Evolutionary conservation across 495 filamentous ascomycete genomes (phyloP).

Genomic region (Penicillium samsonianum): DNA sequence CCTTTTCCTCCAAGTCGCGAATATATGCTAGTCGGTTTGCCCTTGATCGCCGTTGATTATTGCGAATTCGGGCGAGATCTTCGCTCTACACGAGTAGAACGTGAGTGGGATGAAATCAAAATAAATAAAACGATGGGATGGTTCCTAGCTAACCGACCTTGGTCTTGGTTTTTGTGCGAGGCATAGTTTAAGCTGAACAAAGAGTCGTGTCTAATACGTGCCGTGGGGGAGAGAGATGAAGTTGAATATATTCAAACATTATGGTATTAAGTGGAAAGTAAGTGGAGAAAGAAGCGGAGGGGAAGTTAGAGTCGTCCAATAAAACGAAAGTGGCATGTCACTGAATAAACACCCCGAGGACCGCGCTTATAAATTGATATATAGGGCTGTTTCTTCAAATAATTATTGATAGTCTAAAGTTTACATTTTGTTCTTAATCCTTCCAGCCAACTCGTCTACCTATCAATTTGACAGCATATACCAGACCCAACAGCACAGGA

Average conservation of each 20-base stretch:
- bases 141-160: background rate
- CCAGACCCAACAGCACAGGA: slow-evolving; percentile 77
- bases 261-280: too few species aligned
- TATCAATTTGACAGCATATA: slow-evolving; percentile 66
- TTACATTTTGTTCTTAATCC: slow-evolving; percentile 11
- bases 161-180: slow-evolving; percentile 3
- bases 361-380: background rate
- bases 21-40: slow-evolving; percentile 14
- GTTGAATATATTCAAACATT: background rate
- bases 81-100: slow-evolving; percentile 8
- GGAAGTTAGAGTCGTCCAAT: background rate
- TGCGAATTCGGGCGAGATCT: slow-evolving; percentile 18
- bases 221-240: background rate
- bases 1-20: slow-evolving; percentile 15
- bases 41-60: slow-evolving; percentile 20
- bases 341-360: background rate
- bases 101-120: background rate
- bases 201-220: too few species aligned
- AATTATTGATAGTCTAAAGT: background rate
- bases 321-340: slow-evolving; percentile 13
- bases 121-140: background rate
- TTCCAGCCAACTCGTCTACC: slow-evolving; percentile 24
- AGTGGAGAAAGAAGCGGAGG: too few species aligned
- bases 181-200: background rate
- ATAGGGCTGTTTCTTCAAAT: background rate